phyloP scores from a whole-genome alignment of 768 basidiomycete species.

The Rhodosporidiobolus sp. region DNA sequence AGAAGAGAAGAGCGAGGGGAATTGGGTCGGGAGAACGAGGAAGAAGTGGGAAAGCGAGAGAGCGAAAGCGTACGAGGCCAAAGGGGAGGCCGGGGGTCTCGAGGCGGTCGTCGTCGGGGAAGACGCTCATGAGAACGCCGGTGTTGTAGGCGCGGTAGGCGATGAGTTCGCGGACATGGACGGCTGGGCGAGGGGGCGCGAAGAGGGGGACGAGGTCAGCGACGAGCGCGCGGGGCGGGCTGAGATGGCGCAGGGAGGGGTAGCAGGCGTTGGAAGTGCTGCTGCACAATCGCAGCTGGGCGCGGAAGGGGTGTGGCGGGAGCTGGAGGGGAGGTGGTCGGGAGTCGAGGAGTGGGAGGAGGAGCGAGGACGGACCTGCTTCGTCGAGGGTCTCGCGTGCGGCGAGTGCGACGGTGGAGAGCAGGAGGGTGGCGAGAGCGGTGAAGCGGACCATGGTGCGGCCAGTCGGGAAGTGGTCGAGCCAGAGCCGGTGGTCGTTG shows the following conservation, averaged over 20 bases:
- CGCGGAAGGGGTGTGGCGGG: background rate
- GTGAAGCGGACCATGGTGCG: background rate
- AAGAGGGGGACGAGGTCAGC: background rate
- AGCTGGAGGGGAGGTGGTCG: too few species aligned
- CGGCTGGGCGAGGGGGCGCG: slow-evolving; percentile 9
- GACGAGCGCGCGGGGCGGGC: too few species aligned
- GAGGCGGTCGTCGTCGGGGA: slow-evolving; percentile 1
- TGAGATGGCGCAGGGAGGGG: too few species aligned
- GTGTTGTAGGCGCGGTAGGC: slow-evolving; percentile 19
- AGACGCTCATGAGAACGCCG: slow-evolving; percentile 32
- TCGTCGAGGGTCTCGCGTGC: slow-evolving; percentile 35
- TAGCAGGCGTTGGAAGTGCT: background rate
- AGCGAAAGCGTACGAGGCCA: slow-evolving; percentile 10
- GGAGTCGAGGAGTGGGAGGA: background rate
- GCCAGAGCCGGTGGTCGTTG: background rate
- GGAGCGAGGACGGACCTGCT: slow-evolving; percentile 22
- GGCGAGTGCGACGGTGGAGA: background rate
- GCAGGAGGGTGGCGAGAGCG: background rate
- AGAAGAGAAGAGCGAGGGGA: too few species aligned
- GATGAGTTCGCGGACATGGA: slow-evolving; percentile 39
- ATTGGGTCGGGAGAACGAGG: too few species aligned
- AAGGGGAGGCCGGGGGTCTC: slow-evolving; percentile 27
- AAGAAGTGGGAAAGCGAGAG: background rate
- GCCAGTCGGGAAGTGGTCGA: background rate
- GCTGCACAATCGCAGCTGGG: background rate